These are phyloP conservation scores for Hypoxylon fragiforme DNA, from an alignment of 495 filamentous ascomycete species.

Conservation along the genomic window DNA sequence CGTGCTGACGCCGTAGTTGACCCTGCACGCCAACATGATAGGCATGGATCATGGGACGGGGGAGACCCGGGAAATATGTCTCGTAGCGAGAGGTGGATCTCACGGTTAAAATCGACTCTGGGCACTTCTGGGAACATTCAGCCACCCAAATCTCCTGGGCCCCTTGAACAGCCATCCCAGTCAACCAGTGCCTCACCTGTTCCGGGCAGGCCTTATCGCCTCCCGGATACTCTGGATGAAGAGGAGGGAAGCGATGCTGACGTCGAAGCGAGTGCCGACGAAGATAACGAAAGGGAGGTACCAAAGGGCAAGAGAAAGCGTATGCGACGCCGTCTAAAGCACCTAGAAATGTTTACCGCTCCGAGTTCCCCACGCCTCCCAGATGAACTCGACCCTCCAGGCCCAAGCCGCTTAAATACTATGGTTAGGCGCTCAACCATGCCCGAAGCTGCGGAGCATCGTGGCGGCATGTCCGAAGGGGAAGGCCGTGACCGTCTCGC, in stretches of 20 bases:
- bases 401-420: conserved; percentile 49
- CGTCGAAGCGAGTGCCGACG: conserved; percentile 70
- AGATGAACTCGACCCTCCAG: conserved; percentile 38
- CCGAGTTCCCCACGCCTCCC: conserved; percentile 42
- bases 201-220: conserved; percentile 44
- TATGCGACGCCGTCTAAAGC: conserved; percentile 55
- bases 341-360: conserved; percentile 48
- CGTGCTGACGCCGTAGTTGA: conserved; percentile 52
- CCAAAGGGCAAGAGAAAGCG: conserved; percentile 55
- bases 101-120: conserved; percentile 65
- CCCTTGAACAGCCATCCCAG: conserved; percentile 37
- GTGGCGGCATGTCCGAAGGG: conserved; percentile 81
- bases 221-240: conserved; percentile 58
- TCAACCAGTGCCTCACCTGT: conserved; percentile 50
- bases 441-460: conserved; percentile 67
- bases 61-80: conserved; percentile 60
- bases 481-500: conserved; percentile 78
- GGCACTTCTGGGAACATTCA: conserved; percentile 46
- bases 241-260: conserved; percentile 72
- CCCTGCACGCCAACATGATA: conserved; percentile 49
- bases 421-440: conserved; percentile 70
- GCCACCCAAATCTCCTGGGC: conserved; percentile 46
- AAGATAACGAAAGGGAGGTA: conserved; percentile 51
- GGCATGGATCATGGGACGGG: conserved; percentile 60
- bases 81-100: conserved; percentile 65